These are phyloP conservation scores for Dipteronia sinensis DNA, from an alignment of 345 rosid genomes.

Conservation along the genomic window DNA sequence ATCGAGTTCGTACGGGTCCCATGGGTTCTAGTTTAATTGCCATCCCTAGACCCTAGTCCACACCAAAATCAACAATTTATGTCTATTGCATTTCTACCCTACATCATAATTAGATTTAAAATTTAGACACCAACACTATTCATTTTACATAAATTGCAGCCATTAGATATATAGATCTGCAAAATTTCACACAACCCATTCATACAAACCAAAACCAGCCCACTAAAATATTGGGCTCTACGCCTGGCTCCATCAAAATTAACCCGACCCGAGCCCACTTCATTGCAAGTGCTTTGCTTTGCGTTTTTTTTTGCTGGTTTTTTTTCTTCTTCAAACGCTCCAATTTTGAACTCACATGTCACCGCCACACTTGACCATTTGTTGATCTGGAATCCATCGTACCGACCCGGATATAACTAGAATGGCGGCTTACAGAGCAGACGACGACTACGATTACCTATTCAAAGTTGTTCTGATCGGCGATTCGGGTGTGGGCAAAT, in stretches of 20 bases:
- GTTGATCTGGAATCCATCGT: neutral
- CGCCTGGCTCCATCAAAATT: too few relatives aligned
- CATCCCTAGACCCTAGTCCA: too few relatives aligned
- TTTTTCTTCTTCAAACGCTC: neutral
- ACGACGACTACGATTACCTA: constrained; percentile 84
- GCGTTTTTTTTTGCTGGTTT: neutral
- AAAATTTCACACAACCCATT: too few relatives aligned
- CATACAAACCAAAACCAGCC: neutral
- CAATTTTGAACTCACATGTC: constrained; percentile 7
- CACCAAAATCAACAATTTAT: too few relatives aligned
- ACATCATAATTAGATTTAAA: too few relatives aligned
- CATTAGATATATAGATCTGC: too few relatives aligned
- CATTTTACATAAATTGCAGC: too few relatives aligned
- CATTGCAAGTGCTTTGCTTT: neutral
- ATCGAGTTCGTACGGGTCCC: too few relatives aligned
- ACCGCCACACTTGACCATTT: neutral
- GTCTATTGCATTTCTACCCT: too few relatives aligned
- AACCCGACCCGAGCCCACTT: neutral
- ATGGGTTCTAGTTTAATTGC: too few relatives aligned
- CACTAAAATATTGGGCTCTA: neutral
- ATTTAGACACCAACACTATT: too few relatives aligned
- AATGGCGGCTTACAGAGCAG: constrained; percentile 75
- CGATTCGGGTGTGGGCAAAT: constrained; percentile 86
- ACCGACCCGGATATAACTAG: constrained; percentile 11
- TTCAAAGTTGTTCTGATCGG: constrained; percentile 79